phyloP scores from a whole-genome alignment of 495 filamentous ascomycete species.

The Glutinoglossum americanum region DNA sequence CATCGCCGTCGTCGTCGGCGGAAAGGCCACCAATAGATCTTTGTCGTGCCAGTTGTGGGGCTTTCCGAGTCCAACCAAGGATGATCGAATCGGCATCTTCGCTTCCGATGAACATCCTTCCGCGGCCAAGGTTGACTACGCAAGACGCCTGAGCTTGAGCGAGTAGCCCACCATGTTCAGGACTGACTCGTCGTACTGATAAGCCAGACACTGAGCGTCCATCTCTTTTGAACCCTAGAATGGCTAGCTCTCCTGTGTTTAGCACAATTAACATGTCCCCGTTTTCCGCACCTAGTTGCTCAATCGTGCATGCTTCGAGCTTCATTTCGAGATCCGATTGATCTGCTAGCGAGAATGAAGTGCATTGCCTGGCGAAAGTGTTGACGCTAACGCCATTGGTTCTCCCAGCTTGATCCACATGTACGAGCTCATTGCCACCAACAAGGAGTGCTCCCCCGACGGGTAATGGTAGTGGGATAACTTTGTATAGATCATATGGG shows the following conservation, averaged over 20 bases:
- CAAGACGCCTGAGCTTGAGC: constrained; percentile 46
- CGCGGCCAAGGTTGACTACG: constrained; percentile 39
- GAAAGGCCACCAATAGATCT: constrained; percentile 22
- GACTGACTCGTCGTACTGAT: constrained; percentile 36
- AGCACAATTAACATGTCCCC: constrained; percentile 74
- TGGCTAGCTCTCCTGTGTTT: constrained; percentile 48
- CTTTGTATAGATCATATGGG: constrained; percentile 73
- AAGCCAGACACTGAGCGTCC: constrained; percentile 85
- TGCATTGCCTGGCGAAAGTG: constrained; percentile 56
- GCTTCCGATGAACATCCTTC: constrained; percentile 67
- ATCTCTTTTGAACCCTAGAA: constrained; percentile 69
- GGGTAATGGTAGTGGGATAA: constrained; percentile 64
- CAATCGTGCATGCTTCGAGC: constrained; percentile 63
- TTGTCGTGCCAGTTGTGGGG: constrained; percentile 22
- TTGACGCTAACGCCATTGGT: constrained; percentile 89
- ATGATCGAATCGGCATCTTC: constrained; percentile 67
- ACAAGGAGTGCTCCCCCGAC: constrained; percentile 76
- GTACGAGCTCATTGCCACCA: constrained; percentile 76
- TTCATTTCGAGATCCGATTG: constrained; percentile 63
- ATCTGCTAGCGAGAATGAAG: constrained; percentile 61
- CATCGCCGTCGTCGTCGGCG: constrained; percentile 36
- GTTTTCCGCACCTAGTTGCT: constrained; percentile 46
- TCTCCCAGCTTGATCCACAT: constrained; percentile 90
- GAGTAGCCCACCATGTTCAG: constrained; percentile 35
- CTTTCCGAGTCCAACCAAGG: constrained; percentile 50